Percentiles rank a stretch among this genome's conserved stretches.
Conservation (phyloP, 139 green algal species). For the Yamagishiella unicocca region DNA sequence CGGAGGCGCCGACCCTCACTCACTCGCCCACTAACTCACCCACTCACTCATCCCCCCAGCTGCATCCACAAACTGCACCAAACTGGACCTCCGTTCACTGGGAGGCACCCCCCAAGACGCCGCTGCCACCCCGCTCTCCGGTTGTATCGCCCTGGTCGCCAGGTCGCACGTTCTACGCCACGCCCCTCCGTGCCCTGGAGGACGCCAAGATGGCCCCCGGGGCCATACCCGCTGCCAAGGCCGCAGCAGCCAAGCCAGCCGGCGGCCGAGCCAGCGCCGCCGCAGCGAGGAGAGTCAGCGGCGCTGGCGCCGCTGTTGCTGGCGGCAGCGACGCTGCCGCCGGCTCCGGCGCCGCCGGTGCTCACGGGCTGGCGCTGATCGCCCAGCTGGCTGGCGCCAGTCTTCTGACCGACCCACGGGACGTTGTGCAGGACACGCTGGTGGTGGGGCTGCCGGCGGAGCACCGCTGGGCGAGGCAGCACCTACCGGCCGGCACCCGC, state of each 20-base stretch:
- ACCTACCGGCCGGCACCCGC: not conserved
- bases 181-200: not conserved
- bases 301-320: not conserved
- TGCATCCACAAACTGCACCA: no score
- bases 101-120: no score
- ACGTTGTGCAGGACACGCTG: not conserved
- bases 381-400: constrained; percentile 17
- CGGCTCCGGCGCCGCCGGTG: not conserved
- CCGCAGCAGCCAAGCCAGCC: not conserved
- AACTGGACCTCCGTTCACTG: no score
- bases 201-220: constrained; percentile 17
- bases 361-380: constrained; percentile 28
- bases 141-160: no score
- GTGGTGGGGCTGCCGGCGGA: not conserved
- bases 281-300: not conserved
- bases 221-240: not conserved
- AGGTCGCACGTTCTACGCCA: constrained; percentile 24
- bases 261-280: not conserved
- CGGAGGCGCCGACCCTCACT: no score
- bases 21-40: no score
- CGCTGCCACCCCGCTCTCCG: no score
- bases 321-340: not conserved
- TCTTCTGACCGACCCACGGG: not conserved
- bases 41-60: no score
- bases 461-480: constrained; percentile 6